These are phyloP conservation scores for Aspergillus vadensis DNA, from an alignment of 2,329 filamentous ascomycete genomes.

Conservation along the genomic window DNA sequence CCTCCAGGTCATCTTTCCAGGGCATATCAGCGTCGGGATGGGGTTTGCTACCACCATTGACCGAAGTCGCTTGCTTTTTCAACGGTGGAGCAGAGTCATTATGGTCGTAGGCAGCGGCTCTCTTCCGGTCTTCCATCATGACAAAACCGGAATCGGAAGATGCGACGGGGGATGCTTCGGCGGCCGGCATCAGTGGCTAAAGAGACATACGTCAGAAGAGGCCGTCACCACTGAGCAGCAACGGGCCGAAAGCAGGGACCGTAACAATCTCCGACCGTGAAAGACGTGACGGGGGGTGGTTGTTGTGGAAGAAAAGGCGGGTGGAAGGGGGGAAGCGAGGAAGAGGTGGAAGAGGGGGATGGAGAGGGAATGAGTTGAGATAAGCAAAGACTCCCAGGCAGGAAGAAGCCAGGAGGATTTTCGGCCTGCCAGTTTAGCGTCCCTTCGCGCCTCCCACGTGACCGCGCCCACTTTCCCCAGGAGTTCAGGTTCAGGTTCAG, in stretches of 20 bases:
- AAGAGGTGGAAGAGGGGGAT: slow-evolving; percentile 25
- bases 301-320: neutral
- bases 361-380: slow-evolving; percentile 32
- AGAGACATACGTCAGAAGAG: slow-evolving; percentile 40
- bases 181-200: slow-evolving; percentile 81
- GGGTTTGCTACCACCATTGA: slow-evolving; percentile 69
- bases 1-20: slow-evolving; percentile 71
- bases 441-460: slow-evolving; percentile 43
- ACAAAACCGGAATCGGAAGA: slow-evolving; percentile 75
- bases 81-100: slow-evolving; percentile 85
- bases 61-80: slow-evolving; percentile 80
- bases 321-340: neutral
- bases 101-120: slow-evolving; percentile 76
- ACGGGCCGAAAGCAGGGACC: slow-evolving; percentile 33
- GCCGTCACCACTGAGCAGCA: slow-evolving; percentile 39
- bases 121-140: slow-evolving; percentile 99
- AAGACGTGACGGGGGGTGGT: slow-evolving; percentile 11
- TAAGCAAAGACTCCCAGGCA: slow-evolving; percentile 27
- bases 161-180: slow-evolving; percentile 71
- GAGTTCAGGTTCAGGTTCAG: slow-evolving; percentile 17
- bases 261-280: slow-evolving; percentile 29
- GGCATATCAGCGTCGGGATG: slow-evolving; percentile 69
- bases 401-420: slow-evolving; percentile 45
- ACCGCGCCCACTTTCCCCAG: slow-evolving; percentile 34
- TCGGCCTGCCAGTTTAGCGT: slow-evolving; percentile 39